phyloP scores from a whole-genome alignment of 768 basidiomycete genomes.

The Pleurotus pulmonarius region DNA sequence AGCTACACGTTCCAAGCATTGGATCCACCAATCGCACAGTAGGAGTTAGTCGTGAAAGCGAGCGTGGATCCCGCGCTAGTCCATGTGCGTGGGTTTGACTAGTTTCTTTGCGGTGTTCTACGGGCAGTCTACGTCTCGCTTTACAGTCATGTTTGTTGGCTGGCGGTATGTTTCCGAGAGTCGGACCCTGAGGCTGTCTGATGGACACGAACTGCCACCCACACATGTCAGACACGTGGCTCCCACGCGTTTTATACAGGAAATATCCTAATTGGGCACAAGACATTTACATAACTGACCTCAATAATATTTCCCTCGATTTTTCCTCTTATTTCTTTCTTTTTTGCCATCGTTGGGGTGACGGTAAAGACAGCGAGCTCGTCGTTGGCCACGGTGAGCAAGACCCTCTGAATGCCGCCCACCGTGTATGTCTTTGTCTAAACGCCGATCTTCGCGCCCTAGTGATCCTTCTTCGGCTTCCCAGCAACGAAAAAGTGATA shows the following conservation, averaged over 20 bases:
- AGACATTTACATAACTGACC: neutral
- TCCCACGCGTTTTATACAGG: neutral
- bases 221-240: neutral
- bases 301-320: conserved; percentile 1
- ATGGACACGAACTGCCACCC: neutral
- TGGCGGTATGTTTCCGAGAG: too few relatives aligned
- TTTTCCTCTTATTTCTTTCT: neutral
- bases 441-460: conserved; percentile 16
- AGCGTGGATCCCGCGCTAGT: too few relatives aligned
- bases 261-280: conserved; percentile 1
- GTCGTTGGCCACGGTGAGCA: conserved; percentile 1
- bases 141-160: too few relatives aligned
- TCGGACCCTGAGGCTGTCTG: neutral
- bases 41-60: too few relatives aligned
- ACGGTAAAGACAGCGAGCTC: neutral
- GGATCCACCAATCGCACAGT: too few relatives aligned
- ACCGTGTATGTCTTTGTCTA: conserved; percentile 18
- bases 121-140: too few relatives aligned
- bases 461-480: conserved; percentile 10
- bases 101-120: too few relatives aligned
- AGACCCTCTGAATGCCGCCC: neutral
- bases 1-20: too few relatives aligned
- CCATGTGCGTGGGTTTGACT: too few relatives aligned
- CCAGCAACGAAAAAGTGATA: conserved; percentile 12
- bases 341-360: conserved; percentile 8